Conservation (phyloP, 805 yeast species). For the Torulaspora delbrueckii region DNA sequence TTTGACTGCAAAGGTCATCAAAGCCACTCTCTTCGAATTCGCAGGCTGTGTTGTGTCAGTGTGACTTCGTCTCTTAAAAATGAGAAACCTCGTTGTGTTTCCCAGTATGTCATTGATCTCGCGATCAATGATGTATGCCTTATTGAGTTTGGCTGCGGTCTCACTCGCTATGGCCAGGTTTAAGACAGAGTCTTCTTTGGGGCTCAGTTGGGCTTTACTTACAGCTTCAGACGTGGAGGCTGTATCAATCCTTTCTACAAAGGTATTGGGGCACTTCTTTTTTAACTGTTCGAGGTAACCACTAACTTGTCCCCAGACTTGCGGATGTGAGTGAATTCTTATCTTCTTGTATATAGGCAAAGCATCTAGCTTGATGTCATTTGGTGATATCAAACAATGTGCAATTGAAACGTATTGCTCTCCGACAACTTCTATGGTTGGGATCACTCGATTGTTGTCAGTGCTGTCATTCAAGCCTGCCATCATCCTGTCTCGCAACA, state of each 20-base stretch:
- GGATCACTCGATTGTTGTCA: constrained; percentile 22
- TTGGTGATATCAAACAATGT: constrained; percentile 54
- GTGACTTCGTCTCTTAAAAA: constrained; percentile 45
- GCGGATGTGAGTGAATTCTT: constrained; percentile 86
- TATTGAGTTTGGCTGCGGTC: constrained; percentile 58
- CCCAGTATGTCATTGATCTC: constrained; percentile 67
- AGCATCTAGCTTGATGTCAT: constrained; percentile 41
- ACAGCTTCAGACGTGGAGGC: constrained; percentile 86
- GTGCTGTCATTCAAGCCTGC: neutral
- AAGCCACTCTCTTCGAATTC: constrained; percentile 36
- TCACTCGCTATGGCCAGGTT: constrained; percentile 70
- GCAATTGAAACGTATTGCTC: constrained; percentile 80
- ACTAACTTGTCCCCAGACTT: constrained; percentile 92
- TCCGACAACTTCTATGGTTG: constrained; percentile 53
- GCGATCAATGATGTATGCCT: constrained; percentile 48
- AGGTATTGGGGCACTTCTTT: constrained; percentile 28
- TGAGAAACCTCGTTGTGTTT: constrained; percentile 82
- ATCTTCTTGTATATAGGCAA: constrained; percentile 41
- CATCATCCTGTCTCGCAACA: constrained; percentile 60
- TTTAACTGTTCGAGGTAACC: constrained; percentile 45
- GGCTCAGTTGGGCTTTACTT: constrained; percentile 33
- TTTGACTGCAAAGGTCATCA: constrained; percentile 61
- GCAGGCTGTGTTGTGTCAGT: constrained; percentile 16
- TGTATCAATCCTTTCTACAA: constrained; percentile 54
- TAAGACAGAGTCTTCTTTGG: constrained; percentile 19